A percentile compares a stretch with the other conserved stretches of the same genome.
phyloP scores from a whole-genome alignment of 192 early-diverging fungal genomes.

The Backusella tarrabulga region DNA sequence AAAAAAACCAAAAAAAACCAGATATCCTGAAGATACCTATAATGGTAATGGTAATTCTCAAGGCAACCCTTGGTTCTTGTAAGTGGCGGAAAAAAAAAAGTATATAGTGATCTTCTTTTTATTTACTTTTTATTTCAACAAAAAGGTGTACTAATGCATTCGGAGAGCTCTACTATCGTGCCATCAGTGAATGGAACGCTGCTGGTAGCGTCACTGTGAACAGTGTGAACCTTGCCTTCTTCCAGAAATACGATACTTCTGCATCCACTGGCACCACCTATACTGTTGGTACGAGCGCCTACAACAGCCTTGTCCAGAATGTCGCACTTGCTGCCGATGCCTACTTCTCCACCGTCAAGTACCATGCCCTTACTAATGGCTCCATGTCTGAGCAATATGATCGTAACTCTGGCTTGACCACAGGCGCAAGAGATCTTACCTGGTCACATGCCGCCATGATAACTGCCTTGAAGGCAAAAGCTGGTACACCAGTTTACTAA shows the following conservation, averaged over 20 bases:
- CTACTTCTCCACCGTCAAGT: constrained; percentile 53
- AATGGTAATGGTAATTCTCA: constrained; percentile 50
- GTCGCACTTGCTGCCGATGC: constrained; percentile 49
- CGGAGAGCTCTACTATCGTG: constrained; percentile 65
- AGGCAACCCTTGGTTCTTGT: constrained; percentile 80
- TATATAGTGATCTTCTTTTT: no score
- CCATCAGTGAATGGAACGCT: constrained; percentile 32
- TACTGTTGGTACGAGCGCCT: background rate
- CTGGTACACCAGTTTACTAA: constrained; percentile 14
- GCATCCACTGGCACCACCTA: constrained; percentile 1
- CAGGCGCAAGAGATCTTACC: constrained; percentile 64
- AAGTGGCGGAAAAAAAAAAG: background rate
- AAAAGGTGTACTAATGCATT: constrained; percentile 22
- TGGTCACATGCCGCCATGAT: constrained; percentile 68
- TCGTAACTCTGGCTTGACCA: constrained; percentile 45
- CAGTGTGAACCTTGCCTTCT: constrained; percentile 32
- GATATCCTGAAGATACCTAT: constrained; percentile 79
- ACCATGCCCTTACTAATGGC: constrained; percentile 48
- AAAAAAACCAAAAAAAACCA: no score
- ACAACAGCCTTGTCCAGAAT: constrained; percentile 32
- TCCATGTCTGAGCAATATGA: constrained; percentile 66
- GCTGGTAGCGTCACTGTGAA: constrained; percentile 22
- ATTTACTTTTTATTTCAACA: background rate
- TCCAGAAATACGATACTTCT: constrained; percentile 22
- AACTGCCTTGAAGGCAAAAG: constrained; percentile 33